Conservation (phyloP, 192 early-diverging fungal genomes). For the Helicostylum pulchrum region DNA sequence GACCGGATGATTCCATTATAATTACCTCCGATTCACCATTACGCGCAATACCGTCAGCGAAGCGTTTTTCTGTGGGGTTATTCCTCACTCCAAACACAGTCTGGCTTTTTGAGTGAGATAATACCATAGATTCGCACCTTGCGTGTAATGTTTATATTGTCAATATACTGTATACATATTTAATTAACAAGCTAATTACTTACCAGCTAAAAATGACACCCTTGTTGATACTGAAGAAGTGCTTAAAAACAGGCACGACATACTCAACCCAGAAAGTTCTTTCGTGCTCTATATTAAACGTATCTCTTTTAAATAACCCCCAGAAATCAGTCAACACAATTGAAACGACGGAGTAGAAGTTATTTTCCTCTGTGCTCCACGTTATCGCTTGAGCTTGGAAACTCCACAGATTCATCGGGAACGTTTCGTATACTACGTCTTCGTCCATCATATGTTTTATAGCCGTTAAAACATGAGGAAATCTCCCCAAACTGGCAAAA, state of each 20-base stretch:
- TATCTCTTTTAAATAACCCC: conserved; percentile 12
- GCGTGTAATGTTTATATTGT: conserved; percentile 5
- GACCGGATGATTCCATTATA: conserved; percentile 6
- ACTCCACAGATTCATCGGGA: too few relatives aligned
- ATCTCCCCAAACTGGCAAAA: too few relatives aligned
- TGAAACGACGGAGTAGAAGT: not conserved
- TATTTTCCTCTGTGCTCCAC: not conserved
- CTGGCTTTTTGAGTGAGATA: conserved; percentile 12
- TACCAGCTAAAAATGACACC: conserved; percentile 3
- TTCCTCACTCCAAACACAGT: conserved; percentile 3
- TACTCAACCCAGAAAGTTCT: conserved; percentile 13
- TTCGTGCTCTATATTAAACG: conserved; percentile 7
- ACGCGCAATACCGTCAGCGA: conserved; percentile 10
- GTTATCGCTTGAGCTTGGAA: not conserved
- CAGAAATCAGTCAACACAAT: conserved; percentile 13
- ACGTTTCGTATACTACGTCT: too few relatives aligned
- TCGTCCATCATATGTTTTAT: too few relatives aligned
- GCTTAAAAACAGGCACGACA: not conserved
- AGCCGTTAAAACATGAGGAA: too few relatives aligned
- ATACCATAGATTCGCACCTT: conserved; percentile 13
- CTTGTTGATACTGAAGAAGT: conserved; percentile 8
- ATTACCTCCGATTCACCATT: conserved; percentile 7
- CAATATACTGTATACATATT: conserved; percentile 11
- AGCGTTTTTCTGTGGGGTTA: conserved; percentile 8
- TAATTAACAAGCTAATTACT: conserved; percentile 8